Conservation (phyloP, 257 asterid genomes). For the Asclepias syriaca region DNA sequence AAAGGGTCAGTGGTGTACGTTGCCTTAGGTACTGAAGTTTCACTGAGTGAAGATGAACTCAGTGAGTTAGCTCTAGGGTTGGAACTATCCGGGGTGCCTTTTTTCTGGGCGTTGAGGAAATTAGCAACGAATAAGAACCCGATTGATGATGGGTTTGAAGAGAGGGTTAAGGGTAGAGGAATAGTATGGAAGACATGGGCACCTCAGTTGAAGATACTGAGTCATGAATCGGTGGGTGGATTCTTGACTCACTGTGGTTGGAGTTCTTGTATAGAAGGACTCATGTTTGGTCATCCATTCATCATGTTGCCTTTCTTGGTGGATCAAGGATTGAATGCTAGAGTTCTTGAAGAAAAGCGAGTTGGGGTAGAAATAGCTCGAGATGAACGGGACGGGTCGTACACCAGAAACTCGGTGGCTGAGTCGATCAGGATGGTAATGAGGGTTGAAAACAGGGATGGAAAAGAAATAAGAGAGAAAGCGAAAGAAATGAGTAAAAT, state of each 20-base stretch:
- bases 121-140: neutral
- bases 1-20: constrained; percentile 21
- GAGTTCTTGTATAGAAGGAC: constrained; percentile 29
- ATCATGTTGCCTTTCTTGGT: constrained; percentile 23
- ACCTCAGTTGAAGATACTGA: constrained; percentile 26
- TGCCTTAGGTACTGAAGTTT: constrained; percentile 30
- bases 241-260: constrained; percentile 31
- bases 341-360: constrained; percentile 19
- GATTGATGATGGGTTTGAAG: constrained; percentile 21
- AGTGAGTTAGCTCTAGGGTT: constrained; percentile 27
- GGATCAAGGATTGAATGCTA: constrained; percentile 33
- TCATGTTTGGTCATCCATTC: constrained; percentile 17
- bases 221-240: constrained; percentile 27
- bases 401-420: constrained; percentile 16
- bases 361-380: constrained; percentile 8
- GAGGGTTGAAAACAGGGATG: constrained; percentile 4
- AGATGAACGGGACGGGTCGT: constrained; percentile 19
- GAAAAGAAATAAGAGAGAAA: neutral
- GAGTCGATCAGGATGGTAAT: constrained; percentile 15
- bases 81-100: constrained; percentile 24
- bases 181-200: constrained; percentile 30
- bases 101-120: constrained; percentile 31
- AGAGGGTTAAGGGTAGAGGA: constrained; percentile 21
- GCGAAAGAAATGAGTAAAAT: constrained; percentile 14
- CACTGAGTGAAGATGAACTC: constrained; percentile 20